Conservation (phyloP, 2,329 filamentous ascomycete species). For the Colletotrichum sp. region DNA sequence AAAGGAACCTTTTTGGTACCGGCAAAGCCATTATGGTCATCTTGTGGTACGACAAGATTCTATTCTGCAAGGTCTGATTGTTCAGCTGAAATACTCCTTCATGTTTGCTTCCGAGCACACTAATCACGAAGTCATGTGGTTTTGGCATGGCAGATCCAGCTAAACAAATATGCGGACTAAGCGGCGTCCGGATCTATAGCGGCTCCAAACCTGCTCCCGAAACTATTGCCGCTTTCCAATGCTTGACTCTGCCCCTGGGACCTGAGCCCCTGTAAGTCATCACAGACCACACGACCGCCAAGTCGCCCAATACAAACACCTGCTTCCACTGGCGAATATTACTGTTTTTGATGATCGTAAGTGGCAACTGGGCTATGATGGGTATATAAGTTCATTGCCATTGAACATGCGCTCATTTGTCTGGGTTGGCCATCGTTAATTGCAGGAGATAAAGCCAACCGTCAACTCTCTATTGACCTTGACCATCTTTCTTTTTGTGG, state of each 20-base stretch:
- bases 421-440: not conserved
- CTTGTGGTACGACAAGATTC: not conserved
- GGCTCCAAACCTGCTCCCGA: not conserved
- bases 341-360: not conserved
- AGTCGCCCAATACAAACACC: fast-evolving
- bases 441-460: not conserved
- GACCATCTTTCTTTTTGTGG: not conserved
- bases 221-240: not conserved
- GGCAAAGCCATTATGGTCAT: not conserved
- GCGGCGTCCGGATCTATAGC: not conserved
- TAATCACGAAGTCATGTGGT: fast-evolving
- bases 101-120: not conserved
- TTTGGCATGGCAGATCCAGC: fast-evolving
- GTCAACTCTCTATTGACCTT: fast-evolving
- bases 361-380: not conserved
- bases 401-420: not conserved
- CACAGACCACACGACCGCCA: not conserved
- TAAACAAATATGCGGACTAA: not conserved
- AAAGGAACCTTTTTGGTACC: not conserved
- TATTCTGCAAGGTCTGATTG: not conserved
- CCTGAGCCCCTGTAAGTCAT: not conserved
- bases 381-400: not conserved
- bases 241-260: not conserved
- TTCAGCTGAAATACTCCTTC: not conserved
- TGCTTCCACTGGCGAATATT: not conserved